Percentiles rank a stretch among this genome's conserved stretches.
These are phyloP conservation scores for Eucalyptus grandis DNA, from an alignment of 345 rosid genomes.

Conservation along the genomic window DNA sequence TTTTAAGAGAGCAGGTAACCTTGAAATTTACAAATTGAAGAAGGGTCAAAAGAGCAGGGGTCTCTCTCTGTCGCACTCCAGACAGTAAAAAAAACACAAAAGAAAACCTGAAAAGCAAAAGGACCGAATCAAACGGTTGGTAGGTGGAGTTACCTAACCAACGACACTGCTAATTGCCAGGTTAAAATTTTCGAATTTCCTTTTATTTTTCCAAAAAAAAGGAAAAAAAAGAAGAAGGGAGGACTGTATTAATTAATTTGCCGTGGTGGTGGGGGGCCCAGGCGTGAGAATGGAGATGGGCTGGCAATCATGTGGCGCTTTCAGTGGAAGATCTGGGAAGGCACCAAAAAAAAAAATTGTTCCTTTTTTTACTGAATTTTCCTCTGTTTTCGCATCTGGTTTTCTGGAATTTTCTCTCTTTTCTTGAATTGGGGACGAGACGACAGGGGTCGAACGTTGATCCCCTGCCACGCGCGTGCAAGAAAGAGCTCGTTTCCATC, in stretches of 20 bases:
- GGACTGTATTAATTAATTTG: background rate
- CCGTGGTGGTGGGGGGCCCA: background rate
- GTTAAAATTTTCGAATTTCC: background rate
- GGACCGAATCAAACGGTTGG: background rate
- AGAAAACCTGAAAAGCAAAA: background rate
- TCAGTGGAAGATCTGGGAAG: background rate
- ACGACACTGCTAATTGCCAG: background rate
- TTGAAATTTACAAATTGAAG: background rate
- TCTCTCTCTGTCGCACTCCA: background rate
- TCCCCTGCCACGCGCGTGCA: background rate
- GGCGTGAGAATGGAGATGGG: background rate
- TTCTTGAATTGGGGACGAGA: background rate
- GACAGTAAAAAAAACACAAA: background rate
- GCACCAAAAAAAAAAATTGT: background rate
- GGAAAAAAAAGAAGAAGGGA: fast-evolving
- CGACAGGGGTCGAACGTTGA: background rate
- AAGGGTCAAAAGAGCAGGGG: background rate
- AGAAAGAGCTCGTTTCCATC: background rate
- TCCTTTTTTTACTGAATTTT: background rate
- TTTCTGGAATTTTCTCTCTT: background rate
- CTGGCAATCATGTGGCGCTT: conserved; percentile 17
- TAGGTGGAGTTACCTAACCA: background rate
- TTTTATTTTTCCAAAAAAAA: background rate
- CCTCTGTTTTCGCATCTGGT: background rate
- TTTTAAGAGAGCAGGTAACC: background rate